Percentiles rank a stretch among this genome's conserved stretches.
These are phyloP conservation scores for Carex littledalei DNA, from an alignment of 176 grass and related monocot species.

Conservation along the genomic window DNA sequence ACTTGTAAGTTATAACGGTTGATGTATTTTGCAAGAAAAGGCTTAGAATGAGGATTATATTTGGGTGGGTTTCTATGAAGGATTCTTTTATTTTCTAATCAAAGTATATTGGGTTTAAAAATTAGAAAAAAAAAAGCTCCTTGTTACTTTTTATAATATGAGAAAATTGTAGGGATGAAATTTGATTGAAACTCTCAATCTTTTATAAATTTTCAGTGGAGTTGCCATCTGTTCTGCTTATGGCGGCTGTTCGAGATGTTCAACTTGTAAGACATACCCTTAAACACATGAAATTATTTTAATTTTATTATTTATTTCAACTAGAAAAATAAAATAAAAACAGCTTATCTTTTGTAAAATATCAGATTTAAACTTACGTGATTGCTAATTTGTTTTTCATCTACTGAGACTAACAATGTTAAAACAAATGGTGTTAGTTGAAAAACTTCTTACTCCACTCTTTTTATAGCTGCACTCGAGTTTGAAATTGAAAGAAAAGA, in stretches of 20 bases:
- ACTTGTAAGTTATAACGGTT: neutral
- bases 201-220: slow-evolving; percentile 56
- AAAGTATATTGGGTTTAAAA: neutral
- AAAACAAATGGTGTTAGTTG: neutral
- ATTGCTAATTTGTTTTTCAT: neutral
- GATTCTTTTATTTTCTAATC: neutral
- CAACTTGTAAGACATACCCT: slow-evolving; percentile 67
- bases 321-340: neutral
- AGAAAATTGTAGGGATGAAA: neutral
- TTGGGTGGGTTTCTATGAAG: neutral
- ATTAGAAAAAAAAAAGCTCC: neutral
- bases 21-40: neutral
- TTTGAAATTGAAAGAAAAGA: neutral
- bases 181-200: slow-evolving; percentile 2
- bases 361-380: neutral
- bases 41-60: neutral
- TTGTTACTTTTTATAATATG: neutral
- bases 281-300: neutral
- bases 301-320: neutral
- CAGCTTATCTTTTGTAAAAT: neutral
- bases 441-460: neutral
- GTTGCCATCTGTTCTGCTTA: slow-evolving; percentile 85
- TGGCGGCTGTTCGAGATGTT: slow-evolving; percentile 93
- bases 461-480: neutral
- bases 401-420: neutral